Conservation (phyloP, 73 alveolate species). For the Stentor roeselii region DNA sequence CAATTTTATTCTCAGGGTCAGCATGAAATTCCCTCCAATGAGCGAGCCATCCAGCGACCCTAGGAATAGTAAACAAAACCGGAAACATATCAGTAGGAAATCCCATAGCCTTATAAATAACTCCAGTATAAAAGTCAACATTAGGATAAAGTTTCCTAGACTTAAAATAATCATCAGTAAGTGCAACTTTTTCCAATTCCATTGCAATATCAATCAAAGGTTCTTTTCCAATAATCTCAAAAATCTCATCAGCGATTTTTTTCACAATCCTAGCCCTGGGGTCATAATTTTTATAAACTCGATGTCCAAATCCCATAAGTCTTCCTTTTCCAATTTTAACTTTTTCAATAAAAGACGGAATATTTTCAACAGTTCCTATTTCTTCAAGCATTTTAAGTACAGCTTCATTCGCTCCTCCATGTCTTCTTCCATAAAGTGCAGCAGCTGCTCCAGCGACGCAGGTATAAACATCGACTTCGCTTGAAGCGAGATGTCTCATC, state of each 20-base stretch:
- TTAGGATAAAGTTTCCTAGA: constrained; percentile 84
- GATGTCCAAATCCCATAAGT: constrained; percentile 91
- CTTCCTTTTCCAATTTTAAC: constrained; percentile 60
- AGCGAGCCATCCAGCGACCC: constrained; percentile 91
- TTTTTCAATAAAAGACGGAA: constrained; percentile 58
- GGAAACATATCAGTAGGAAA: constrained; percentile 91
- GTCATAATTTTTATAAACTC: constrained; percentile 86
- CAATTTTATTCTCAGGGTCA: constrained; percentile 86
- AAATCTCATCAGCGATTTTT: constrained; percentile 72
- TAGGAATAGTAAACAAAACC: constrained; percentile 78
- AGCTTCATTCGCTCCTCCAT: constrained; percentile 96
- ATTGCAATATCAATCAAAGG: constrained; percentile 85
- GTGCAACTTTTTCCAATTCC: constrained; percentile 84
- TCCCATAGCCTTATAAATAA: constrained; percentile 88
- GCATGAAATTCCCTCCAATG: constrained; percentile 84
- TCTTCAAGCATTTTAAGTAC: constrained; percentile 81
- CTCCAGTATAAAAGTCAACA: constrained; percentile 90
- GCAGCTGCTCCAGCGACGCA: constrained; percentile 86
- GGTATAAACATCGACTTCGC: constrained; percentile 73
- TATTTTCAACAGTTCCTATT: constrained; percentile 69
- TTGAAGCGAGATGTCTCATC: constrained; percentile 80
- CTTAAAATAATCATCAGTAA: constrained; percentile 63
- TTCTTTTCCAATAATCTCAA: constrained; percentile 80
- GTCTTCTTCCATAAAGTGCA: constrained; percentile 90
- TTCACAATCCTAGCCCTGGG: constrained; percentile 84